phyloP scores from a whole-genome alignment of 805 yeast genomes.

The Pichia sporocuriosa region DNA sequence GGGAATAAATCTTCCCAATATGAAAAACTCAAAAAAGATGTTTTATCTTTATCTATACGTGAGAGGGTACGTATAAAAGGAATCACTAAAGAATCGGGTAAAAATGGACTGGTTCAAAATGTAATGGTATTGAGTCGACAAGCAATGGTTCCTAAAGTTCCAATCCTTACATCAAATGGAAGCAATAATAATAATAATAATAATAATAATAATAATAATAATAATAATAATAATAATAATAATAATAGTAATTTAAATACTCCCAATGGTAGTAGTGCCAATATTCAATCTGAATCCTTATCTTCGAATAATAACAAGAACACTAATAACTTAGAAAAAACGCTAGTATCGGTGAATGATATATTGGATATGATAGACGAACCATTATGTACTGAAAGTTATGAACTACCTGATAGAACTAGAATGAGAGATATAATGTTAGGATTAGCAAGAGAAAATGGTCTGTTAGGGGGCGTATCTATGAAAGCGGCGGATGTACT shows the following conservation, averaged over 20 bases:
- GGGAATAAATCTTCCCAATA: slow-evolving; percentile 61
- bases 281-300: background rate
- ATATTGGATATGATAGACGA: slow-evolving; percentile 79
- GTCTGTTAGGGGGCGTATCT: slow-evolving; percentile 74
- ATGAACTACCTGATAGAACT: slow-evolving; percentile 76
- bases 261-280: background rate
- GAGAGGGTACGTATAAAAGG: slow-evolving; percentile 81
- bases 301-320: background rate
- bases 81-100: slow-evolving; percentile 78
- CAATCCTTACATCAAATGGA: slow-evolving; percentile 43
- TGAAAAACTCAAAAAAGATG: slow-evolving; percentile 76
- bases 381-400: slow-evolving; percentile 70
- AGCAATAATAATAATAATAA: slow-evolving; percentile 14
- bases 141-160: slow-evolving; percentile 75
- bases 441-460: slow-evolving; percentile 85
- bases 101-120: slow-evolving; percentile 65
- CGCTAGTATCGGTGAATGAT: slow-evolving; percentile 88
- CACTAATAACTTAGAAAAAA: slow-evolving; percentile 29
- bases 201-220: background rate
- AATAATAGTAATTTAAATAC: background rate
- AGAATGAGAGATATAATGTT: slow-evolving; percentile 60
- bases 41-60: slow-evolving; percentile 75
- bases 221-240: background rate
- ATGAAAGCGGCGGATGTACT: slow-evolving; percentile 74
- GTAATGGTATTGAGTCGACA: slow-evolving; percentile 64